A percentile compares a stretch with the other conserved stretches of the same genome.
These are phyloP conservation scores for Luvunga scandens DNA, from an alignment of 345 rosid genomes.

Conservation along the genomic window DNA sequence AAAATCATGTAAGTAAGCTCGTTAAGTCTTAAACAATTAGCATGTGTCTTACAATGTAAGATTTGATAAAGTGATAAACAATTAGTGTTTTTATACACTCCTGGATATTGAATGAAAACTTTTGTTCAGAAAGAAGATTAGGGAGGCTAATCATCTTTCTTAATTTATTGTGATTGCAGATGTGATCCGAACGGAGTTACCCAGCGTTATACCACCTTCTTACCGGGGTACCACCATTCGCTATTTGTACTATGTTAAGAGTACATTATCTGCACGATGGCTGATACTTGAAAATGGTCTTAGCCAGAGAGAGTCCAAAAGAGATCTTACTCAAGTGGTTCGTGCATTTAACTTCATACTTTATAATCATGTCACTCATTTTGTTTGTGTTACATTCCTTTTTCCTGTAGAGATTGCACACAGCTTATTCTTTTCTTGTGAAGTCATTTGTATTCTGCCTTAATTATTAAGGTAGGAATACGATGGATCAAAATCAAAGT, in stretches of 20 bases:
- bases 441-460: not conserved
- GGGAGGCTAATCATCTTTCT: not conserved
- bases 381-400: not conserved
- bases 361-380: constrained; percentile 11
- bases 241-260: constrained; percentile 72
- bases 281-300: constrained; percentile 64
- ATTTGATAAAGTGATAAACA: not conserved
- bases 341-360: constrained; percentile 29
- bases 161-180: constrained; percentile 36
- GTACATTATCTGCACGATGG: constrained; percentile 59
- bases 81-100: not conserved
- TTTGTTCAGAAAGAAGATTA: not conserved
- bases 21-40: no score
- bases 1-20: constrained; percentile 58
- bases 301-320: constrained; percentile 34
- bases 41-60: not conserved
- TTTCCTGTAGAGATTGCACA: not conserved
- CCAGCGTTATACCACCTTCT: constrained; percentile 79
- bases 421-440: not conserved
- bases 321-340: constrained; percentile 67
- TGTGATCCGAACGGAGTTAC: constrained; percentile 65
- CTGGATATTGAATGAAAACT: no score
- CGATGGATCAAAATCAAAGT: not conserved
- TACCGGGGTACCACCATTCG: constrained; percentile 86
- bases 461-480: not conserved